A percentile compares a stretch with the other conserved stretches of the same genome.
phyloP scores from a whole-genome alignment of 148 eudicot genomes.

The Camellia japonica region DNA sequence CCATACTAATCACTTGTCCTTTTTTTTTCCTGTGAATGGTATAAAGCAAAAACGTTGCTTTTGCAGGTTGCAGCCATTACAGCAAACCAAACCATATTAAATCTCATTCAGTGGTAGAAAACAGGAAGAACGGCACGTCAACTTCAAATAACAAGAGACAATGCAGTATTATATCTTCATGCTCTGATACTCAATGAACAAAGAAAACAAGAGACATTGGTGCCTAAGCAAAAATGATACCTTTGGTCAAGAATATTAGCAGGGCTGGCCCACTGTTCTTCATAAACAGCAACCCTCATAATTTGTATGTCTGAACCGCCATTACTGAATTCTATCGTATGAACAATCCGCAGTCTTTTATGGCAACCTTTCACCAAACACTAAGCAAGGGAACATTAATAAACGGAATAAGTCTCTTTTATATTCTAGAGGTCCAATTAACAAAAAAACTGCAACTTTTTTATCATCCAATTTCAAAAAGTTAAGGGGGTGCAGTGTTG shows the following conservation, averaged over 20 bases:
- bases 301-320: slow-evolving; percentile 91
- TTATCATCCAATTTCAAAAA: neutral
- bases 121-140: neutral
- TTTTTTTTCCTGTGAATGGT: neutral
- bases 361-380: slow-evolving; percentile 99
- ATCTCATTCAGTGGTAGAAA: neutral
- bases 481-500: neutral
- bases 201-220: neutral
- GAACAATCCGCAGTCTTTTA: slow-evolving; percentile 92
- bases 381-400: slow-evolving; percentile 37
- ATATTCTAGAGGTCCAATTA: neutral
- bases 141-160: neutral
- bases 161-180: slow-evolving; percentile 13
- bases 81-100: neutral
- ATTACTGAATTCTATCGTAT: slow-evolving; percentile 89
- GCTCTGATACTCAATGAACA: neutral
- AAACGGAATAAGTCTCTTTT: slow-evolving; percentile 1
- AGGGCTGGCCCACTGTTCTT: slow-evolving; percentile 95
- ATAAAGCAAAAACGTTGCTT: neutral
- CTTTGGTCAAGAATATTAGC: slow-evolving; percentile 67
- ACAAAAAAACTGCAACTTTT: neutral
- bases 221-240: slow-evolving; percentile 29
- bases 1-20: neutral
- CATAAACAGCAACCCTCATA: slow-evolving; percentile 89
- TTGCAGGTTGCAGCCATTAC: neutral